Base-by-base conservation (phyloP, 768 basidiomycete genomes). In the Suillus clintonianus region DNA sequence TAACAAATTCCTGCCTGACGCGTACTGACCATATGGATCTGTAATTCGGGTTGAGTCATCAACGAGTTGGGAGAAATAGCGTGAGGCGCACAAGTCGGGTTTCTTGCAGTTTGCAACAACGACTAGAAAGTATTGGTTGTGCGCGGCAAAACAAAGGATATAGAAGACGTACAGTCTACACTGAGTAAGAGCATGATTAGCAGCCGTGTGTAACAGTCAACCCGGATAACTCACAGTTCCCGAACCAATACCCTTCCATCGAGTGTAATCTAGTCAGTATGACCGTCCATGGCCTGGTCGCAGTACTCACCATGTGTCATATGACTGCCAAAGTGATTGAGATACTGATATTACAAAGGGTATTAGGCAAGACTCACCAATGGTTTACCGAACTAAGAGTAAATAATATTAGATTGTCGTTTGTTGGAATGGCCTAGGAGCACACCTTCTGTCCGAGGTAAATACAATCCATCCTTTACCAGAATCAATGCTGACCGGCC, bases 381-480 rank as follows among this genome's bases (percentile, higher is more conserved):
- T 36, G 91, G 91, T 72, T 86, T 88, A 14, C 91, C 91, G 64
- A 87, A 92, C 90, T 91, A 41, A 67, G 17, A 56, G 27, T 39
- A 51, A 10, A 22, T 27, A 17, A 37, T 59, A 24, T 51, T 61
- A n/a, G 41, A 64, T 17, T 27, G 15, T 10, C 24, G 5, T 50
- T 8, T 37, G n/a, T 30, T 7, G 2, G n/a, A 17, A 34, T 53
- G 32, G 41, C 8, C 24, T 56, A 59, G 55, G 8, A 53, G n/a
- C 78, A 19, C 43, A 89, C 90, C 86, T 98, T 98, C 77, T 98
- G 95, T 5, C 94, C 90, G 24, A 98, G 86, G 74, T 99, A 98
- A 66, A 99, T 93, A 86, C 91, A 95, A 80, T 97, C 95, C 91
- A 97, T 90, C 56, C 91, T 92, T 69, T 2, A 61, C 36, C 10